phyloP scores from a whole-genome alignment of 352 stramenopile species.

The Vaucheria bursata region DNA sequence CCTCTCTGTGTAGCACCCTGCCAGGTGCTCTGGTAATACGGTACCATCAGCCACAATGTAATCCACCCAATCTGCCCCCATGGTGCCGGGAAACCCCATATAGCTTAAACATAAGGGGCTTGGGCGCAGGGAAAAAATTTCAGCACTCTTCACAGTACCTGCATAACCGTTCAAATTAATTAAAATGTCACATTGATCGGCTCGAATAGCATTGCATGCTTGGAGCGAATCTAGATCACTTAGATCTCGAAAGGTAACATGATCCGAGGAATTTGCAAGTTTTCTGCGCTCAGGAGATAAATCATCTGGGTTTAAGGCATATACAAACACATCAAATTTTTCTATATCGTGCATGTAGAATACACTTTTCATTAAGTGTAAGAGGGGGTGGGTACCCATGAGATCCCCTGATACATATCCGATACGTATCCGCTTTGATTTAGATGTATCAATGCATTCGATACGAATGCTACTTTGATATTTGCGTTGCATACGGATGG shows the following conservation, averaged over 20 bases:
- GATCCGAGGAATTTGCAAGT: no score
- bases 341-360: slow-evolving; percentile 72
- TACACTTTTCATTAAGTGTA: slow-evolving; percentile 75
- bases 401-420: slow-evolving; percentile 78
- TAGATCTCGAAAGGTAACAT: no score
- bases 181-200: slow-evolving; percentile 50
- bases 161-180: slow-evolving; percentile 86
- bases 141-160: slow-evolving; percentile 59
- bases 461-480: neutral
- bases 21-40: slow-evolving; percentile 58
- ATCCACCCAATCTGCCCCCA: slow-evolving; percentile 78
- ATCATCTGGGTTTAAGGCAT: slow-evolving; percentile 65
- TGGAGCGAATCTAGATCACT: slow-evolving; percentile 42
- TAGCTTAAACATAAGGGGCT: slow-evolving; percentile 69
- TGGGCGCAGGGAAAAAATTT: slow-evolving; percentile 78
- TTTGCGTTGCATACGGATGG: slow-evolving; percentile 2
- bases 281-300: slow-evolving; percentile 64
- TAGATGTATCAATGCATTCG: neutral
- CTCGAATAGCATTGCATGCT: slow-evolving; percentile 62
- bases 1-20: slow-evolving; percentile 69
- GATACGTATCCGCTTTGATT: slow-evolving; percentile 12
- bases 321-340: slow-evolving; percentile 78
- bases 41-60: slow-evolving; percentile 76
- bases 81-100: slow-evolving; percentile 76
- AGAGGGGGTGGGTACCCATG: slow-evolving; percentile 71